A percentile compares a stretch with the other conserved stretches of the same genome.
phyloP scores from a whole-genome alignment of 768 basidiomycete species.

The Amanita muscaria region DNA sequence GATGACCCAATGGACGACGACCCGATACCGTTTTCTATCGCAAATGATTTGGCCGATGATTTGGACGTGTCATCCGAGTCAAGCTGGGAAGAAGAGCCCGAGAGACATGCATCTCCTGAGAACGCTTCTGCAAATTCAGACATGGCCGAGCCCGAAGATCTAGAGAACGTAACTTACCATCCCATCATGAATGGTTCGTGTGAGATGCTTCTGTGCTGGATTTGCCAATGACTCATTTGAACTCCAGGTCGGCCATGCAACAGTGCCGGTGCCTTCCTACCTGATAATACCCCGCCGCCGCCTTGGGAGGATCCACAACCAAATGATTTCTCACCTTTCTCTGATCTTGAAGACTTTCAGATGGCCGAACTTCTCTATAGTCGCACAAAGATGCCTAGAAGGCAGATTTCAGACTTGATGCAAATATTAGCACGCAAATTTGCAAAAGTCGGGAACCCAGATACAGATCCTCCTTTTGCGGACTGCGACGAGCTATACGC shows the following conservation, averaged over 20 bases:
- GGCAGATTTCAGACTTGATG: not conserved
- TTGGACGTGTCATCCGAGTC: too few species aligned
- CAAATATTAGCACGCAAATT: not conserved
- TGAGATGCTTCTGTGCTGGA: not conserved
- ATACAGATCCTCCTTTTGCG: slow-evolving; percentile 3
- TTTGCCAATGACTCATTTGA: too few species aligned
- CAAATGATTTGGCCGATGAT: too few species aligned
- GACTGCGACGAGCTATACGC: not conserved
- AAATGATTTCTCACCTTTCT: not conserved
- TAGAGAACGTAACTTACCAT: not conserved
- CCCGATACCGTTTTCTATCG: too few species aligned
- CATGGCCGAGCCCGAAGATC: not conserved
- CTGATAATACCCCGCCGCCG: too few species aligned
- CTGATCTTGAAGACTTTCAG: slow-evolving; percentile 6
- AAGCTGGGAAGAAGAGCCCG: too few species aligned
- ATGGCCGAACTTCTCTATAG: slow-evolving; percentile 15
- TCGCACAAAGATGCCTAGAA: slow-evolving; percentile 12
- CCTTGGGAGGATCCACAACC: too few species aligned
- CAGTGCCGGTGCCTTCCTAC: too few species aligned
- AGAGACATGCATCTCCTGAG: too few species aligned
- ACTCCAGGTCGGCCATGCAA: not conserved
- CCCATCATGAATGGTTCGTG: not conserved
- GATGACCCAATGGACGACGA: too few species aligned
- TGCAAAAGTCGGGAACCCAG: not conserved
- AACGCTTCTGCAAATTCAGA: not conserved